These are phyloP conservation scores for Akanthomyces uredinophilus DNA, from an alignment of 2,329 filamentous ascomycete genomes.

Conservation along the genomic window DNA sequence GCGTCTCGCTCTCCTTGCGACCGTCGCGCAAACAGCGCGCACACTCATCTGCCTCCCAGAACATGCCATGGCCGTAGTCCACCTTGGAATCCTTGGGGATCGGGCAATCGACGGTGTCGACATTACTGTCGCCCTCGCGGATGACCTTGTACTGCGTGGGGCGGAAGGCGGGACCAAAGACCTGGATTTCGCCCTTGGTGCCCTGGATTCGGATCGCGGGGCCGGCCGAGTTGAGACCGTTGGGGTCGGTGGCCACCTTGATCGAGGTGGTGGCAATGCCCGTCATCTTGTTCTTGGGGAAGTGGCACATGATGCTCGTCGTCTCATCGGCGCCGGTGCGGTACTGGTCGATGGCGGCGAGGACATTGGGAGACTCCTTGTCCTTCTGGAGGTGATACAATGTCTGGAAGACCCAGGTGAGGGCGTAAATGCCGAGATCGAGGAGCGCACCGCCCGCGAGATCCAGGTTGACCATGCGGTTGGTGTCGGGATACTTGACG, in stretches of 20 bases:
- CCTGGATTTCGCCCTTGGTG: constrained; percentile 74
- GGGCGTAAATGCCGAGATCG: constrained; percentile 80
- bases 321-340: constrained; percentile 70
- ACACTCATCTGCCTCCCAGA: constrained; percentile 80
- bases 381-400: constrained; percentile 75
- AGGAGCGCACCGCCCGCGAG: constrained; percentile 78
- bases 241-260: constrained; percentile 57
- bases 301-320: constrained; percentile 72
- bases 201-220: constrained; percentile 77
- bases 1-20: constrained; percentile 64
- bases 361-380: constrained; percentile 64
- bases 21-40: constrained; percentile 72
- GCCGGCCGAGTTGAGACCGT: constrained; percentile 52
- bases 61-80: constrained; percentile 72
- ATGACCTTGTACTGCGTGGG: constrained; percentile 64
- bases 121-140: constrained; percentile 40
- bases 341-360: constrained; percentile 67
- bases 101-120: constrained; percentile 48
- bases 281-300: constrained; percentile 63
- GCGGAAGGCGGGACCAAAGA: constrained; percentile 65
- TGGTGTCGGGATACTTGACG: constrained; percentile 52
- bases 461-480: constrained; percentile 78
- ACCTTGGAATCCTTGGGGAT: constrained; percentile 46
- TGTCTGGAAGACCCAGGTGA: constrained; percentile 89
- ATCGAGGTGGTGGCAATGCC: constrained; percentile 67